Evolutionary conservation across 306 rosid species (phyloP).

Genomic region (Cicer pinnatifidum): DNA sequence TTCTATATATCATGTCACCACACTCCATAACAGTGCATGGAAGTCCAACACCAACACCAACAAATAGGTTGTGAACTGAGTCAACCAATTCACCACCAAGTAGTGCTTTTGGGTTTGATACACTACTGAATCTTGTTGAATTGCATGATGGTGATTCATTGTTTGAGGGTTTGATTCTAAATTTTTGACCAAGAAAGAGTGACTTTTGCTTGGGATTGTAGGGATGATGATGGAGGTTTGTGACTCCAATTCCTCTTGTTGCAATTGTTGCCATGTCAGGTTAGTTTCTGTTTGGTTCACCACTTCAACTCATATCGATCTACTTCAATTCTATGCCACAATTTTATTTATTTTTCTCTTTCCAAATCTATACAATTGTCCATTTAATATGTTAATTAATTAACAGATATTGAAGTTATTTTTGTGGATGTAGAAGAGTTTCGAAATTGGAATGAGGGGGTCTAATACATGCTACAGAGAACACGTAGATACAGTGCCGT

Average conservation of each 20-base stretch:
- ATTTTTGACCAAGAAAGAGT: slow-evolving; percentile 64
- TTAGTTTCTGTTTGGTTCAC: slow-evolving; percentile 3
- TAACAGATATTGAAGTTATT: no score
- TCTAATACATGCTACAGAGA: no score
- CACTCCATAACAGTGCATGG: slow-evolving; percentile 97
- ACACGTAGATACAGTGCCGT: no score
- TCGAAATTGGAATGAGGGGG: no score
- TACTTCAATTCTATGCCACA: slow-evolving; percentile 58
- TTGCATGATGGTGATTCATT: slow-evolving; percentile 20
- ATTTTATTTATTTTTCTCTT: neutral
- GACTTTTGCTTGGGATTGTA: slow-evolving; percentile 56
- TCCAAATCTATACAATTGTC: no score
- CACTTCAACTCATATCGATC: slow-evolving; percentile 29
- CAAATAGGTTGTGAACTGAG: slow-evolving; percentile 60
- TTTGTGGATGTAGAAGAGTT: no score
- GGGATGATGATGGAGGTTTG: slow-evolving; percentile 55
- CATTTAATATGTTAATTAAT: no score
- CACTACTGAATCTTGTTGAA: slow-evolving; percentile 31
- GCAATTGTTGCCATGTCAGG: slow-evolving; percentile 63
- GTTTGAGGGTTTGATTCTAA: slow-evolving; percentile 47
- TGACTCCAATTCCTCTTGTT: slow-evolving; percentile 61
- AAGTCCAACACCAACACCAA: slow-evolving; percentile 91
- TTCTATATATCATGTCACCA: slow-evolving; percentile 87
- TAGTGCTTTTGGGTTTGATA: slow-evolving; percentile 49
- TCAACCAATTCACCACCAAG: slow-evolving; percentile 60